Percentiles rank a stretch among this genome's conserved stretches.
Evolutionary conservation across 2,329 filamentous ascomycete genomes (phyloP).

Genomic region (Fusarium foetens): DNA sequence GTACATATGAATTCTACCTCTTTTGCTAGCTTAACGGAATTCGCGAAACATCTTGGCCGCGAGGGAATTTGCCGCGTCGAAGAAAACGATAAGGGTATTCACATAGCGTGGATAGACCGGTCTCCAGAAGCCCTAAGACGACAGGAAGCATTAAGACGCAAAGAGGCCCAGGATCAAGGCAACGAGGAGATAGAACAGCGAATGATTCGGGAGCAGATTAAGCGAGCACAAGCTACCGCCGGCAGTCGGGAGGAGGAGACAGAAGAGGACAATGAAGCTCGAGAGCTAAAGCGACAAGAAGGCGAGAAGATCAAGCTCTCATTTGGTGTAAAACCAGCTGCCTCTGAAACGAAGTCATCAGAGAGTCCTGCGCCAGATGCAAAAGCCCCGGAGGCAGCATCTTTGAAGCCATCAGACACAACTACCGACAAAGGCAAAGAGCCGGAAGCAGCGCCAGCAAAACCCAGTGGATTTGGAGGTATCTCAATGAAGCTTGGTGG

Average conservation of each 20-base stretch:
- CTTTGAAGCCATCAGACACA: slow-evolving; percentile 9
- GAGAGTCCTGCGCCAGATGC: slow-evolving; percentile 34
- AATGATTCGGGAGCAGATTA: slow-evolving; percentile 85
- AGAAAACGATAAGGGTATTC: slow-evolving; percentile 85
- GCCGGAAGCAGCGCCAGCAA: slow-evolving; percentile 39
- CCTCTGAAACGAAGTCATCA: slow-evolving; percentile 17
- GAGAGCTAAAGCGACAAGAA: slow-evolving; percentile 68
- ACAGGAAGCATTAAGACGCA: slow-evolving; percentile 82
- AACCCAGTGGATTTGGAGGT: slow-evolving; percentile 49
- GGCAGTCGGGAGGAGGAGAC: slow-evolving; percentile 54
- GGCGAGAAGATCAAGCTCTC: slow-evolving; percentile 81
- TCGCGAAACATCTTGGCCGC: slow-evolving; percentile 84
- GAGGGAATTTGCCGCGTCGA: slow-evolving; percentile 92
- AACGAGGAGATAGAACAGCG: slow-evolving; percentile 90
- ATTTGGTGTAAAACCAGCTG: slow-evolving; percentile 63
- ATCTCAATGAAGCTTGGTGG: slow-evolving; percentile 73
- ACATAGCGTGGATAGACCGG: slow-evolving; percentile 91
- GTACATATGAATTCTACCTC: slow-evolving; percentile 73
- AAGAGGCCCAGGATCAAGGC: slow-evolving; percentile 87
- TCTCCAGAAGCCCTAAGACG: slow-evolving; percentile 84
- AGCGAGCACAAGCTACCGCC: slow-evolving; percentile 70
- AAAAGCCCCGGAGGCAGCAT: slow-evolving; percentile 7
- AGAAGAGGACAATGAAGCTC: slow-evolving; percentile 55
- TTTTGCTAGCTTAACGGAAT: slow-evolving; percentile 73
- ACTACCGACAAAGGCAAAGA: slow-evolving; percentile 13